A percentile compares a stretch with the other conserved stretches of the same genome.
Conservation (phyloP, 2,329 filamentous ascomycete species). For the Trichophyton schoenleinii region DNA sequence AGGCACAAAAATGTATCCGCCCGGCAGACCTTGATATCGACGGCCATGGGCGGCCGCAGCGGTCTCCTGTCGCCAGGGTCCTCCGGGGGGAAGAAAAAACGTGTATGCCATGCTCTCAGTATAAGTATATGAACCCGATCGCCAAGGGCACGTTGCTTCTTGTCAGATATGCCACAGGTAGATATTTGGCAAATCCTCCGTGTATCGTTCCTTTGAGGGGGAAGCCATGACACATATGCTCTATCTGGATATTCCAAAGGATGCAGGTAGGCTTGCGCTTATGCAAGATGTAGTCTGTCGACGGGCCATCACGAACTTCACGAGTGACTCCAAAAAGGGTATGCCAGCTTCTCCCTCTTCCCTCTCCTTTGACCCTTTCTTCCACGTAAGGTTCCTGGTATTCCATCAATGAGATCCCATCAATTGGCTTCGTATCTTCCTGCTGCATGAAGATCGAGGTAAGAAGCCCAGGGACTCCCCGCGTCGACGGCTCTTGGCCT, state of each 20-base stretch:
- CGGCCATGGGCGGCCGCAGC: background rate
- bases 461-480: background rate
- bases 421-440: background rate
- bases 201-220: too few relatives aligned
- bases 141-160: background rate
- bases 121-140: background rate
- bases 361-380: background rate
- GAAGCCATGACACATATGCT: background rate
- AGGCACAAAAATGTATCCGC: background rate
- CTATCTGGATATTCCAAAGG: background rate
- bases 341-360: background rate
- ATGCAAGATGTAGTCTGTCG: background rate
- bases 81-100: background rate
- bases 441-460: background rate
- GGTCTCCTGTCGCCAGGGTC: background rate
- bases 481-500: background rate
- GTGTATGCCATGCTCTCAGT: background rate
- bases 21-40: background rate
- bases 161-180: background rate
- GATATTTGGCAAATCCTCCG: background rate
- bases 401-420: background rate
- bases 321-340: background rate
- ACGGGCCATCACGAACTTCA: background rate
- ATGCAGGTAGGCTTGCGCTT: background rate
- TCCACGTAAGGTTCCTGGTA: background rate